Conservation (phyloP, 2,329 filamentous ascomycete species). For the Fusarium sp. region DNA sequence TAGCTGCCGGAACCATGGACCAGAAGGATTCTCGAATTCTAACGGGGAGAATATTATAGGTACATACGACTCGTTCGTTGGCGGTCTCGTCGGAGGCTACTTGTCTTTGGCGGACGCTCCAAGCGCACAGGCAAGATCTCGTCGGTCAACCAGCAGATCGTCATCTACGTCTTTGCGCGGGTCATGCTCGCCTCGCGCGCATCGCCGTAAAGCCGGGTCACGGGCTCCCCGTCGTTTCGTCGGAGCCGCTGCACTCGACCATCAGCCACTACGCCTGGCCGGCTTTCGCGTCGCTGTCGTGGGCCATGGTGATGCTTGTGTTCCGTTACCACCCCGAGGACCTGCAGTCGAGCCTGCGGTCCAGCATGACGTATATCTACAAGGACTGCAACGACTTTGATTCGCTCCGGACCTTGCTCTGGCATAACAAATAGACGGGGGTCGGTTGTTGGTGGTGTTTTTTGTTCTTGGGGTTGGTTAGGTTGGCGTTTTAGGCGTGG, state of each 20-base stretch:
- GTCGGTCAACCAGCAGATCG: slow-evolving; percentile 94
- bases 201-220: slow-evolving; percentile 77
- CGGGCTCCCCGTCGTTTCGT: slow-evolving; percentile 64
- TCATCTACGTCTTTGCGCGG: slow-evolving; percentile 96
- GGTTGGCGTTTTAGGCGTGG: slow-evolving; percentile 36
- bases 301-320: slow-evolving; percentile 95
- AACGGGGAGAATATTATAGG: slow-evolving; percentile 52
- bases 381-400: slow-evolving; percentile 91
- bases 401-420: slow-evolving; percentile 83
- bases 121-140: slow-evolving; percentile 76
- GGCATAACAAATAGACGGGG: slow-evolving; percentile 77
- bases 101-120: slow-evolving; percentile 81
- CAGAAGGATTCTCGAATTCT: not conserved
- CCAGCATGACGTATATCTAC: slow-evolving; percentile 98
- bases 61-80: slow-evolving; percentile 85
- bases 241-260: slow-evolving; percentile 57
- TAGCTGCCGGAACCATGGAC: slow-evolving; percentile 38
- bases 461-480: slow-evolving; percentile 6
- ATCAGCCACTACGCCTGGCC: slow-evolving; percentile 87
- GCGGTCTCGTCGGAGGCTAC: slow-evolving; percentile 91
- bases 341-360: slow-evolving; percentile 89
- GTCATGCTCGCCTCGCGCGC: slow-evolving; percentile 88
- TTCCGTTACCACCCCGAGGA: slow-evolving; percentile 93
- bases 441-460: not conserved
- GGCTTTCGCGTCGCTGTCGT: slow-evolving; percentile 89